Base-by-base conservation (phyloP, 805 yeast species). In the Candida dajiaensis region DNA sequence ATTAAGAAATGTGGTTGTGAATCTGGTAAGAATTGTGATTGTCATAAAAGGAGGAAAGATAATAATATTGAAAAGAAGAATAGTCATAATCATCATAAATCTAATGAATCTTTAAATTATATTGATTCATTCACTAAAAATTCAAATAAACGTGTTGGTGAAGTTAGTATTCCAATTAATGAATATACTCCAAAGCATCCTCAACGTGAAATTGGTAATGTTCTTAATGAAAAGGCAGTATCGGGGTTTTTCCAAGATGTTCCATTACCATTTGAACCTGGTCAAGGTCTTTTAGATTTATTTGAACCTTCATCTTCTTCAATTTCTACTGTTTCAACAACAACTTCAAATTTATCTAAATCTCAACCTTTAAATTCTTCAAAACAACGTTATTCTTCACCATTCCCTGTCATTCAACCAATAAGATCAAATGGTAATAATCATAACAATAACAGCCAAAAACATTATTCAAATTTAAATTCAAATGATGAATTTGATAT, bases 271-370 rank as follows among this genome's bases (percentile, higher is more conserved):
- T 66, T 64, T 49, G 67, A 64, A 37, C 57, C 66, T 1, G 61
- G 66, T 6, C 65, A 60, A 46, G 77, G 77, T 1, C 56, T 71
- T 18, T 49, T 72, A 40, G 77, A 73, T 50, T 58, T 69, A 46
- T 68, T 72, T 40, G 48, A 45, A 33, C 38, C 46, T 12, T 40
- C 46, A 3, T 22, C 31, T 5, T 22, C 45, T 4, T 26, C 39
- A 18, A 10, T 36, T 3, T 19, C 44, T 11, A 23, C 40, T n/a
- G n/a, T 40, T 9, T 38, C 44, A 12, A 37, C 46, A 6, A 35
- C 43, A 16, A 15, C 29, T 13, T 21, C 46, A 21, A 29, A 18
- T 21, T 4, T 33, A 7, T 33, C 36, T 16, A 33, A 20, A 33
- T 18, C 21, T 15, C 41, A 36, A n/a, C 31, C 33, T 21, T 18